Conservation (phyloP, 2,329 filamentous ascomycete genomes). For the Ophiocordyceps australis region DNA sequence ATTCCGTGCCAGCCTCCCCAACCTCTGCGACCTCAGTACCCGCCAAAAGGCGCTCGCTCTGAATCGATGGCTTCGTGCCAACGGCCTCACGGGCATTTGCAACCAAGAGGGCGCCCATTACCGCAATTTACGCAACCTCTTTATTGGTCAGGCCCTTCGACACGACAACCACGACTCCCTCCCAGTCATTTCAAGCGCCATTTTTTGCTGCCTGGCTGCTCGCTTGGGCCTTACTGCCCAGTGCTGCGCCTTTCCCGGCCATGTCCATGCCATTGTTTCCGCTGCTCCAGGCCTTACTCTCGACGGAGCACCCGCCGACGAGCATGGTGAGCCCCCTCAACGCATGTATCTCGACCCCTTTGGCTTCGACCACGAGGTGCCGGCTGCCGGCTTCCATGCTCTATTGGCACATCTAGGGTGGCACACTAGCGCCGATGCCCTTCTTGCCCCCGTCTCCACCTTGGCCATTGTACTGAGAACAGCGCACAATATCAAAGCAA, state of each 20-base stretch:
- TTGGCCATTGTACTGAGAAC: constrained; percentile 56
- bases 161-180: constrained; percentile 60
- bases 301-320: constrained; percentile 24
- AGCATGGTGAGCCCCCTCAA: constrained; percentile 16
- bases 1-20: constrained; percentile 33
- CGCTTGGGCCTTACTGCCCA: constrained; percentile 58
- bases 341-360: constrained; percentile 77
- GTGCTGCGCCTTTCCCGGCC: constrained; percentile 67
- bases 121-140: constrained; percentile 68
- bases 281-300: constrained; percentile 41
- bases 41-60: constrained; percentile 51
- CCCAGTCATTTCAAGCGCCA: constrained; percentile 71
- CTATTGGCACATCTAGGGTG: constrained; percentile 34
- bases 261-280: constrained; percentile 66
- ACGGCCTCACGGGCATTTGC: constrained; percentile 54
- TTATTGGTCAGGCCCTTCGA: constrained; percentile 66
- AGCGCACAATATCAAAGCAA: constrained; percentile 59
- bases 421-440: constrained; percentile 22
- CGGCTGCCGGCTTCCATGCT: constrained; percentile 34
- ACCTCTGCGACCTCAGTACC: constrained; percentile 37
- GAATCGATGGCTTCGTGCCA: constrained; percentile 48
- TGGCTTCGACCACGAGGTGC: constrained; percentile 48
- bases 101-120: constrained; percentile 49
- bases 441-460: constrained; percentile 45
- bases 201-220: constrained; percentile 66